Base-by-base conservation (phyloP, 306 rosid species). In the Hippophae gyantsensis region DNA sequence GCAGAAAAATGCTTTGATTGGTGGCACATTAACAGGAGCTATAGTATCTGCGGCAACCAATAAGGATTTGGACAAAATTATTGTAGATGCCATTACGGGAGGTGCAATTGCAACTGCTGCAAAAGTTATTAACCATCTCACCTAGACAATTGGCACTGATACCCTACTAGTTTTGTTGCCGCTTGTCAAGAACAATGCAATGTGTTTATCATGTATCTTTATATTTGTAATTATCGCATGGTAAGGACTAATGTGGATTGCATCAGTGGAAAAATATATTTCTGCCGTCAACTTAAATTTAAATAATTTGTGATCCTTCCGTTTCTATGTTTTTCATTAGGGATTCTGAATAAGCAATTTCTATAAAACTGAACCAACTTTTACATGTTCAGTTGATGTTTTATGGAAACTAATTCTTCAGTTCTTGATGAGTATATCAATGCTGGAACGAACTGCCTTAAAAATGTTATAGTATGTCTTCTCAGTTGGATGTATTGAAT, bases 91-190 rank as follows among this genome's bases (percentile, higher is more conserved):
- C 71, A 83, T 90, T 54, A 79, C 98, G 0, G 96, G 98, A 42
- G 92, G 89, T 40, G 98, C 96, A 44, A 62, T 90, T 79, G 96
- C 98, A 8, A 87, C 98, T 43, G 95, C 98, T 49, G 92, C 82
- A 48, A 92, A 81, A 43, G 81, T 87, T 79, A 66, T 90, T 60
- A 85, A 85, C 78, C 81, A 87, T 76, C 86, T 90, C 47, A 83
- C 86, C 74, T 83, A 81, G 85, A 66, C 49, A 13, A 48, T 56
- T 46, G 52, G 47, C 42, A 44, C 60, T 50, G 8, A 58, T 27
- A 32, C 48, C 54, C 14, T 44, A 43, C 26, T 6, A 11, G 18
- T 48, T 43, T 46, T 52, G 13, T 38, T 62, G 64, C 25, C 1
- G 63, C 53, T 55, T 58, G 38, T 8, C 26, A n/a, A 57, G 61